Evolutionary conservation across 2,329 filamentous ascomycete genomes (phyloP), one percentile per base, ranked within the genome.

Genomic region (Ophiostoma angusticollis): DNA sequence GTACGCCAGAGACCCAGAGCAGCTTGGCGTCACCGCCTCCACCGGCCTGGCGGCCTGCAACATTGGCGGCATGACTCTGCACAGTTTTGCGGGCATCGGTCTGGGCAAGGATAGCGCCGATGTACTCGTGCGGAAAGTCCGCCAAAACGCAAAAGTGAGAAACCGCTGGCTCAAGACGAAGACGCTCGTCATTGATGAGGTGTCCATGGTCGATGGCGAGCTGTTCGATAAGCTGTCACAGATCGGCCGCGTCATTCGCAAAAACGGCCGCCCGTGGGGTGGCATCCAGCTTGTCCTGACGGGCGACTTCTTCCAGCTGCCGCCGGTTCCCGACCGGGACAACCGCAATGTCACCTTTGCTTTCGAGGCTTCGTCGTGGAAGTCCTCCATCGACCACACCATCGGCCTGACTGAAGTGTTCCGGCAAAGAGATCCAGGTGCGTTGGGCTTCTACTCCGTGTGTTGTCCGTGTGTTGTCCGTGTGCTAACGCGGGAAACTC

Each of bases 161-260:
- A 80, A 77, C 47, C 74, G 89, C 29, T 98, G 93, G 93, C 62
- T 93, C 47, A 75, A 78, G 41, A 93, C 86, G 1, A 93, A 87
- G 53, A 76, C 85, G 11, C 70, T 98, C 18, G 71, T 98, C 49
- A 74, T 98, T 50, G 91, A 98, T 58, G 91, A 98, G 56, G 79
- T 98, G 4, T 96, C 91, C 11, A 98, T 98, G 93, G 87, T 98
- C 5, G 91, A 98, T 51, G 91, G 85, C 1, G 87, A 95, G 24
- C 68, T 98, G 0, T 98, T 96, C 49, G 91, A 98, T 63, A 98
- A 98, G 58, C 70, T 98, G 14, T 86, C 93, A 45, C 74, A 82
- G 44, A 82, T 98, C 48, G 89, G 87, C 12, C 74, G 89, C 40
- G 75, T 69, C 4, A 77, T 98, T 45, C 77, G 87, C 39, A 94